These are phyloP conservation scores for Termitomyces sp. DNA, from an alignment of 768 basidiomycete species.

Conservation along the genomic window DNA sequence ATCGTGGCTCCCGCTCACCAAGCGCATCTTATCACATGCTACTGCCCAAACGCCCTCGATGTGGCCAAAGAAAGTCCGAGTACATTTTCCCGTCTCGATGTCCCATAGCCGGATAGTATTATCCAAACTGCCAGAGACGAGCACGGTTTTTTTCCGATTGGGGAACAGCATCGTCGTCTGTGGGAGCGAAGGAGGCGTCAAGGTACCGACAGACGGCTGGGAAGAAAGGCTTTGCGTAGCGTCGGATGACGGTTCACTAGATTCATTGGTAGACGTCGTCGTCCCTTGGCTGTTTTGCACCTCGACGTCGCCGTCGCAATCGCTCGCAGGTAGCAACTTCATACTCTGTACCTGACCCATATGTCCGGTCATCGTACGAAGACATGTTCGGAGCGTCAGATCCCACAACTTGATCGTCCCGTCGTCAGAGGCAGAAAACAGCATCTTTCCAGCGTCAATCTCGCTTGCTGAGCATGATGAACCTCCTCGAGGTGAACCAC, in stretches of 20 bases:
- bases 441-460: constrained; percentile 84
- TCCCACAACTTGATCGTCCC: constrained; percentile 95
- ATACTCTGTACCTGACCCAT: constrained; percentile 93
- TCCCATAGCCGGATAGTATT: constrained; percentile 98
- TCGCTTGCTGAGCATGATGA: constrained; percentile 29
- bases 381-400: constrained; percentile 69
- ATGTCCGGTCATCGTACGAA: constrained; percentile 83
- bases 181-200: not conserved
- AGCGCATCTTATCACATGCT: constrained; percentile 83
- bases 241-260: not conserved
- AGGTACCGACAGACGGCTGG: not conserved
- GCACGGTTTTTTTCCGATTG: constrained; percentile 53
- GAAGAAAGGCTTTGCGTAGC: not conserved
- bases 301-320: constrained; percentile 31
- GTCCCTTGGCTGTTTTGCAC: not conserved
- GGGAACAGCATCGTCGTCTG: not conserved
- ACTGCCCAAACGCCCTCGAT: constrained; percentile 99
- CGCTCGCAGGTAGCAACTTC: constrained; percentile 66
- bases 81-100: constrained; percentile 73
- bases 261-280: not conserved
- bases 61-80: constrained; percentile 89
- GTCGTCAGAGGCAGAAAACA: constrained; percentile 97
- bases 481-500: constrained; percentile 15
- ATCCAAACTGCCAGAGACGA: constrained; percentile 88
- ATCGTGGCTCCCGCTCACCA: constrained; percentile 93